A percentile compares a stretch with the other conserved stretches of the same genome.
Evolutionary conservation across 2,329 filamentous ascomycete genomes (phyloP).

Genomic region (Aspergillus thermomutatus): DNA sequence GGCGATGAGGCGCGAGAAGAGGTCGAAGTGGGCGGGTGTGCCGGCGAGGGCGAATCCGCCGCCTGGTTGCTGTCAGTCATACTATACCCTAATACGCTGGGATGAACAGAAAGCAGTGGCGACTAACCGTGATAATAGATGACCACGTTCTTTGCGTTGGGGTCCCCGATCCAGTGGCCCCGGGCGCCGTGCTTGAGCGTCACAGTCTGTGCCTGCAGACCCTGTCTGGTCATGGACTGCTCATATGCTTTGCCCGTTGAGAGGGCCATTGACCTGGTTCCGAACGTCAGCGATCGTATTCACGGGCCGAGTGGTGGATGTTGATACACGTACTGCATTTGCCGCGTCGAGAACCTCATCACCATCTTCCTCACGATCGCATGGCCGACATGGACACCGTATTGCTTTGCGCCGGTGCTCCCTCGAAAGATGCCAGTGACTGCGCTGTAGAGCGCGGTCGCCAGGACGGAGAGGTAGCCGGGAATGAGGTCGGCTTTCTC

Average conservation of each 20-base stretch:
- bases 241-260: conserved; percentile 27
- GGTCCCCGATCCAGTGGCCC: conserved; percentile 40
- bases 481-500: conserved; percentile 34
- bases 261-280: conserved; percentile 20
- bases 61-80: conserved; percentile 29
- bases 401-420: conserved; percentile 32
- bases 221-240: conserved; percentile 20
- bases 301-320: neutral
- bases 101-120: neutral
- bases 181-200: conserved; percentile 28
- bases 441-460: conserved; percentile 26
- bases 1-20: conserved; percentile 41
- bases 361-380: conserved; percentile 28
- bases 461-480: conserved; percentile 23
- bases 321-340: conserved; percentile 30
- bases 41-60: conserved; percentile 53
- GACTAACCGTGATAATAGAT: conserved; percentile 38
- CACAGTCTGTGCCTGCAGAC: conserved; percentile 28
- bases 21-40: conserved; percentile 42
- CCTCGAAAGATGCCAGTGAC: conserved; percentile 40
- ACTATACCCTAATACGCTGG: no score
- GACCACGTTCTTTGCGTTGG: conserved; percentile 36
- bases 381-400: conserved; percentile 32
- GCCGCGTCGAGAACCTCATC: conserved; percentile 22
- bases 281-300: neutral